Percentiles rank a stretch among this genome's conserved stretches.
Evolutionary conservation across 1,139 yeast genomes (phyloP).

Genomic region (Scheffersomyces illinoinensis): DNA sequence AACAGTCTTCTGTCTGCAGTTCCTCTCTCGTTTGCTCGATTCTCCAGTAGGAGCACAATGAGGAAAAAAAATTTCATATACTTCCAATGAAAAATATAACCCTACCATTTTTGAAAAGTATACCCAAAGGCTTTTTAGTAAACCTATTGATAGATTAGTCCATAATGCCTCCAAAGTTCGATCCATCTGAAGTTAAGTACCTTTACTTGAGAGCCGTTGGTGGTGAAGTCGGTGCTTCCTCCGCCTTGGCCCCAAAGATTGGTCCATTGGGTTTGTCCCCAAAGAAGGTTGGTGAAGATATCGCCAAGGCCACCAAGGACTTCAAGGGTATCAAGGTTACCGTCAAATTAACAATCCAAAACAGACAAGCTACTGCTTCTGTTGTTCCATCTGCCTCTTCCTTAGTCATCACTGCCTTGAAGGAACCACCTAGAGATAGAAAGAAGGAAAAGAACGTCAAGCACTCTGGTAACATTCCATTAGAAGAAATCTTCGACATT

Average conservation of each 20-base stretch:
- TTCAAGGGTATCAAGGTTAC: constrained; percentile 99
- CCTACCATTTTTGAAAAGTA: not conserved
- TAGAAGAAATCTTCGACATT: constrained; percentile 94
- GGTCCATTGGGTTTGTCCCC: constrained; percentile 99
- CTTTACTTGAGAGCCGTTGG: constrained; percentile 99
- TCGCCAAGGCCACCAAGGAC: constrained; percentile 99
- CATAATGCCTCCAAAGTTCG: constrained; percentile 94
- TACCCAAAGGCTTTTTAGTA: not conserved
- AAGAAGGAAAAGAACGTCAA: constrained; percentile 99
- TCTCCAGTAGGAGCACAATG: not conserved
- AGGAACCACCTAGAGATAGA: constrained; percentile 99
- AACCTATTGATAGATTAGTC: constrained; percentile 4
- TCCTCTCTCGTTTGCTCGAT: not conserved
- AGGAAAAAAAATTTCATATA: not conserved
- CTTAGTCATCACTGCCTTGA: constrained; percentile 97
- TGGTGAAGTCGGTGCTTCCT: constrained; percentile 99
- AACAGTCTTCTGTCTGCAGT: not conserved
- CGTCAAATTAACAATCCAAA: constrained; percentile 97
- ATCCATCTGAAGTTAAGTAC: constrained; percentile 98
- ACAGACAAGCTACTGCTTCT: constrained; percentile 99
- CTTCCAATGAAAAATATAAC: not conserved
- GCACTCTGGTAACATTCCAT: constrained; percentile 98
- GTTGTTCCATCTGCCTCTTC: constrained; percentile 99
- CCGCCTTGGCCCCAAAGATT: constrained; percentile 99
- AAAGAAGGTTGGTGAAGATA: constrained; percentile 99